Evolutionary conservation across 768 basidiomycete species (phyloP).

Genomic region (Leccinum olivaceopallidum): DNA sequence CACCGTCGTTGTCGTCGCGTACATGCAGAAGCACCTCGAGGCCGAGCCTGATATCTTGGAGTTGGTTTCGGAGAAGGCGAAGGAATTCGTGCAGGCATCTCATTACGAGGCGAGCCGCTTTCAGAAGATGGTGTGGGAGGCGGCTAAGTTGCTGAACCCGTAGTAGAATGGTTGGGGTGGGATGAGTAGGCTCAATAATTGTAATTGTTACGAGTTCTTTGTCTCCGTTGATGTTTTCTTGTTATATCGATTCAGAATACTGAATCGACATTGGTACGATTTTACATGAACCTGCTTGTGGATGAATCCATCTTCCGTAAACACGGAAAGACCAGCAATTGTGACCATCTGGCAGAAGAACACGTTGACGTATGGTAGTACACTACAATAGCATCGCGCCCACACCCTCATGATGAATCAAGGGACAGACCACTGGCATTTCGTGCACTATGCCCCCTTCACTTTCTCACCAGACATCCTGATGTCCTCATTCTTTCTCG

Average conservation of each 20-base stretch:
- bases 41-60: slow-evolving; percentile 42
- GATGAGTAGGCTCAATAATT: neutral
- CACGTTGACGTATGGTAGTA: too few relatives aligned
- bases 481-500: neutral
- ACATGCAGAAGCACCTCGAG: slow-evolving; percentile 39
- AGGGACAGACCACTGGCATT: neutral
- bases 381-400: neutral
- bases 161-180: neutral
- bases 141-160: slow-evolving; percentile 6
- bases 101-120: slow-evolving; percentile 5
- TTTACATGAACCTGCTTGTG: too few relatives aligned
- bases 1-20: slow-evolving; percentile 49
- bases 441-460: neutral
- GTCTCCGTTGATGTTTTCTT: neutral
- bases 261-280: neutral
- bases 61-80: slow-evolving; percentile 42
- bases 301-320: too few relatives aligned
- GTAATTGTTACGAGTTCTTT: neutral
- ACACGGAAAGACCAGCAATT: too few relatives aligned
- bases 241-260: neutral
- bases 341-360: too few relatives aligned
- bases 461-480: neutral
- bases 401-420: too few relatives aligned
- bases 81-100: slow-evolving; percentile 36
- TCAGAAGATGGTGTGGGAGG: slow-evolving; percentile 23